Percentiles rank a stretch among this genome's conserved stretches.
Conservation (phyloP, 306 rosid genomes). For the Medicago truncatula region DNA sequence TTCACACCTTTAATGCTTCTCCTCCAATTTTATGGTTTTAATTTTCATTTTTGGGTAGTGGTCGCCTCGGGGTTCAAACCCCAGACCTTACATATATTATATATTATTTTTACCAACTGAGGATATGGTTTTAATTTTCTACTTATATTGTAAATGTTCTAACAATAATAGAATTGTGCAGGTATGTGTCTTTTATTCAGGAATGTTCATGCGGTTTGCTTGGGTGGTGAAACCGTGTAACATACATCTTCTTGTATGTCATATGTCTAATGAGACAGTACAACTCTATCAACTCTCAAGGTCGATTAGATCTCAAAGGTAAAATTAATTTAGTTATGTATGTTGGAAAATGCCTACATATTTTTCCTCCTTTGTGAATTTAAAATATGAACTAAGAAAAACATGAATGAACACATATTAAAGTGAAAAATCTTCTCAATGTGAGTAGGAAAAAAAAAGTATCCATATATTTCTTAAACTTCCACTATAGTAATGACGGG, state of each 20-base stretch:
- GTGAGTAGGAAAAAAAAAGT: too few species aligned
- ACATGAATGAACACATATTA: too few species aligned
- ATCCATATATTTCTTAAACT: too few species aligned
- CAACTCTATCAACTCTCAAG: conserved; percentile 55
- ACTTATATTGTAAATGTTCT: not conserved
- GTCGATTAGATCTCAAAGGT: conserved; percentile 47
- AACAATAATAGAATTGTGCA: not conserved
- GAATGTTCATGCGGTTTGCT: conserved; percentile 53
- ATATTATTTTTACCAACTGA: too few species aligned
- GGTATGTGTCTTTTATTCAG: conserved; percentile 55
- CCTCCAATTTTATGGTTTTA: not conserved
- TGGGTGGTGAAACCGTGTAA: conserved; percentile 58
- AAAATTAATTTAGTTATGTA: not conserved
- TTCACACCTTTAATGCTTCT: not conserved
- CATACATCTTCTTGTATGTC: conserved; percentile 50
- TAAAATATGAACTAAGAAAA: too few species aligned
- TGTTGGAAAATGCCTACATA: not conserved
- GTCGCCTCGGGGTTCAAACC: too few species aligned
- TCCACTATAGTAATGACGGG: too few species aligned
- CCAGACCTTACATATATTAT: too few species aligned
- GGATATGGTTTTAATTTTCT: too few species aligned
- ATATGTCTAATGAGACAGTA: conserved; percentile 48
- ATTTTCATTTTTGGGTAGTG: too few species aligned
- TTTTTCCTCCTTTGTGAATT: too few species aligned
- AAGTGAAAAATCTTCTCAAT: too few species aligned